Evolutionary conservation across 2,329 filamentous ascomycete genomes (phyloP).

Genomic region (Colletotrichum cuscutae): DNA sequence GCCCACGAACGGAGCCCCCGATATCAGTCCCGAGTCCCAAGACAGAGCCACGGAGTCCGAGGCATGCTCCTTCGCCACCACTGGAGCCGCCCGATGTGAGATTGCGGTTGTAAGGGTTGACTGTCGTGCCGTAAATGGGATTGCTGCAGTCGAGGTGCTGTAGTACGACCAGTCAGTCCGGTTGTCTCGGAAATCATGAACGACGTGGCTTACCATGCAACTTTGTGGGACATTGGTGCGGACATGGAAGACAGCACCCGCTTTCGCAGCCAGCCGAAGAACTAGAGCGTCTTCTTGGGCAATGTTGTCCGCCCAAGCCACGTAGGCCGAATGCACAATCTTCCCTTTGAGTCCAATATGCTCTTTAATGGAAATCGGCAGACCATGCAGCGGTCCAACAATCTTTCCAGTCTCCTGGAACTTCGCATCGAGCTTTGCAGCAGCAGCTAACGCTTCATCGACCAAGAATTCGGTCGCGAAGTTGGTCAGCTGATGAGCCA

Average conservation of each 20-base stretch:
- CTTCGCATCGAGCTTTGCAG: constrained; percentile 52
- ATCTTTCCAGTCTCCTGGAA: constrained; percentile 45
- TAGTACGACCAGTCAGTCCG: not conserved
- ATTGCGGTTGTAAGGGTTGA: constrained; percentile 51
- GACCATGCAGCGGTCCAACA: constrained; percentile 59
- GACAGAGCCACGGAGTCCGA: constrained; percentile 51
- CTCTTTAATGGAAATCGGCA: constrained; percentile 40
- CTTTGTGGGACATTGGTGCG: constrained; percentile 54
- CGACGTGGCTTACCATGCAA: constrained; percentile 41
- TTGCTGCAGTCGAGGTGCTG: constrained; percentile 46
- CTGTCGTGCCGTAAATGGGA: constrained; percentile 50
- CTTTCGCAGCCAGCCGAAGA: constrained; percentile 41
- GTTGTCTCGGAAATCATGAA: constrained; percentile 19
- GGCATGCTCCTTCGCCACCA: constrained; percentile 54
- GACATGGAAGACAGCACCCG: constrained; percentile 53
- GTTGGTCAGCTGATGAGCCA: constrained; percentile 56
- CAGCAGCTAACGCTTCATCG: constrained; percentile 50
- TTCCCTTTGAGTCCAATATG: constrained; percentile 36
- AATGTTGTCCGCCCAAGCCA: constrained; percentile 48
- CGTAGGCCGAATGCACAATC: constrained; percentile 42
- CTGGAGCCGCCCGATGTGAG: constrained; percentile 54
- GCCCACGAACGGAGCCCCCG: constrained; percentile 55
- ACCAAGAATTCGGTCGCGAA: constrained; percentile 48
- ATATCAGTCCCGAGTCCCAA: constrained; percentile 59
- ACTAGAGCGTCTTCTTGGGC: constrained; percentile 46